Base-by-base conservation (phyloP, 345 rosid species). In the Erodium maritimum region DNA sequence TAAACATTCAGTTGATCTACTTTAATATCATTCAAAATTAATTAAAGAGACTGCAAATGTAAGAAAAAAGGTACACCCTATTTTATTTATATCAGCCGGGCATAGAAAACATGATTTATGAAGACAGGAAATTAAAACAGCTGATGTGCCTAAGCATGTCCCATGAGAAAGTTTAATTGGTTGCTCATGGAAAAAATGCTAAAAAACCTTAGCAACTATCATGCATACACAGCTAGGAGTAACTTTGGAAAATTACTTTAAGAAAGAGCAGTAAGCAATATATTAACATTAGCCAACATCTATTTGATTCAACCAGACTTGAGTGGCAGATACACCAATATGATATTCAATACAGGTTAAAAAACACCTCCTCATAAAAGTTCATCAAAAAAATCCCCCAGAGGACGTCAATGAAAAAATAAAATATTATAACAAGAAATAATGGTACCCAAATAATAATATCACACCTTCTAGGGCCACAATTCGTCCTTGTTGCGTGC, bases 401-500 rank as follows among this genome's bases (percentile, higher is more conserved):
- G 4, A 46, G 19, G 19, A 50, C 17, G 46, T 10, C 16, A 50
- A 50, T 23, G 21, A 21, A 21, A n/a, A 5, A 4, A 51, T 4
- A 17, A 18, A 50, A 9, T 1, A 29, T 4, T 22, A 23, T 25
- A 17, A 24, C 20, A 17, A 20, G 33, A 29, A 17, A 17, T 17
- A 12, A 17, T 23, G 22, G 11, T 5, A 3, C 37, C 0, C 19
- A 17, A 20, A 19, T 4, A 17, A 50, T 19, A 46, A 25, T 53
- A 16, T 12, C 58, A 57, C 42, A 90, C 99, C 96, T 85, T 90
- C 79, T 8, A 93, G 80, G 42, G 82, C 71, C 52, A 93, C 74
- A 74, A 93, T 83, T n/a, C 63, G 76, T 1, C 81, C 78, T 59
- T 87, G 97, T 61, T 82, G 91, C 18, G 63, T 69, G 74, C 96